Conservation (phyloP, 768 basidiomycete genomes). For the Tricholoma flavovirens region DNA sequence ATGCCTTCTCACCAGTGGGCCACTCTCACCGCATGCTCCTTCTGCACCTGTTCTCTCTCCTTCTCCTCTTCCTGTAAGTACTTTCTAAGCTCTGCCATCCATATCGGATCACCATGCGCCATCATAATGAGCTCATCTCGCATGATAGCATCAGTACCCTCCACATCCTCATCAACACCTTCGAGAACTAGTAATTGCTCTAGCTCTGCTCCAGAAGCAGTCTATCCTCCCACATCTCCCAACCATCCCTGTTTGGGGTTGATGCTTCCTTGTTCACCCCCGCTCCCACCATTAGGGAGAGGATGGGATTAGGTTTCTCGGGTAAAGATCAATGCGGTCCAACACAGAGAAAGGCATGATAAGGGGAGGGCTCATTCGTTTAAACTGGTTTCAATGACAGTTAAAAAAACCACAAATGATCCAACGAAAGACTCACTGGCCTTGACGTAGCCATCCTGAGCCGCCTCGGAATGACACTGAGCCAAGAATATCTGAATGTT, state of each 20-base stretch:
- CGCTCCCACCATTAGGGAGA: neutral
- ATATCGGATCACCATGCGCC: slow-evolving; percentile 6
- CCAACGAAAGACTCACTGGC: slow-evolving; percentile 2
- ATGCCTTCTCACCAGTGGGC: slow-evolving; percentile 1
- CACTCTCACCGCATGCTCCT: slow-evolving; percentile 5
- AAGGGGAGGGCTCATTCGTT: slow-evolving; percentile 8
- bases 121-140: slow-evolving; percentile 12
- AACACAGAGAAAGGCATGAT: slow-evolving; percentile 1
- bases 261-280: neutral
- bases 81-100: slow-evolving; percentile 11
- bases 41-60: slow-evolving; percentile 9
- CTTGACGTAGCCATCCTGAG: neutral
- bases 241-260: neutral
- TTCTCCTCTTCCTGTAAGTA: slow-evolving; percentile 9
- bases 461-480: neutral
- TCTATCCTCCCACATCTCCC: neutral
- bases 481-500: neutral
- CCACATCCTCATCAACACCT: slow-evolving; percentile 12
- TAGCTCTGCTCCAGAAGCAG: neutral
- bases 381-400: slow-evolving; percentile 8
- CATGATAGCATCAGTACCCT: slow-evolving; percentile 11
- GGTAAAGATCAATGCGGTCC: slow-evolving; percentile 4
- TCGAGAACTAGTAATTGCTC: slow-evolving; percentile 8
- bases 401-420: slow-evolving; percentile 7
- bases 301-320: neutral